These are phyloP conservation scores for Sporothrix pseudoabietina DNA, from an alignment of 2,329 filamentous ascomycete species.

Conservation along the genomic window DNA sequence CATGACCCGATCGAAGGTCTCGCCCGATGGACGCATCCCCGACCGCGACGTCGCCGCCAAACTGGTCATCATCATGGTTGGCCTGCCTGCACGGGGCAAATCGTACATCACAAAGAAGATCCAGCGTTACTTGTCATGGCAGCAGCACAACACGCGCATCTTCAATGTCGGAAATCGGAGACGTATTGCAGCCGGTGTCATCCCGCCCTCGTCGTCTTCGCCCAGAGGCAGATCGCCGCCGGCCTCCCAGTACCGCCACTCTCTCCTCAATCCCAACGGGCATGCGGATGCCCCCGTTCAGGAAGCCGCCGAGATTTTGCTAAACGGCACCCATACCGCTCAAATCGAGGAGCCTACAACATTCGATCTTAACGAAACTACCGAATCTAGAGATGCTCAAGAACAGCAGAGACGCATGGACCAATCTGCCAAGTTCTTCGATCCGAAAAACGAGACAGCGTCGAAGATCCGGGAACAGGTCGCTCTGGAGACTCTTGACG, in stretches of 20 bases:
- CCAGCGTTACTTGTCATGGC: constrained; percentile 91
- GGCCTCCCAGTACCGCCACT: constrained; percentile 30
- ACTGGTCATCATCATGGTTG: constrained; percentile 97
- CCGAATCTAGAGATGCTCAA: neutral
- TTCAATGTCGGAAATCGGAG: constrained; percentile 97
- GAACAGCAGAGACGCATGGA: constrained; percentile 62
- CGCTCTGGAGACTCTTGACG: constrained; percentile 87
- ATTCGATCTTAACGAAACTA: constrained; percentile 43
- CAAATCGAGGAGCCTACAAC: constrained; percentile 46
- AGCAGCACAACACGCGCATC: constrained; percentile 92
- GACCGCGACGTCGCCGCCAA: constrained; percentile 94
- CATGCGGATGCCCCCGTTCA: constrained; percentile 50
- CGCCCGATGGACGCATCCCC: constrained; percentile 91
- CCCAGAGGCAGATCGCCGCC: constrained; percentile 32
- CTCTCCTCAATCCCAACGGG: constrained; percentile 19
- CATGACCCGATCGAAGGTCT: constrained; percentile 91
- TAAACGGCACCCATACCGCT: constrained; percentile 55
- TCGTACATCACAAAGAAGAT: constrained; percentile 99
- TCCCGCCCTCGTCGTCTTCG: constrained; percentile 40
- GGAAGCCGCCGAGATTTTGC: constrained; percentile 59
- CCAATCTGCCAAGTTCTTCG: constrained; percentile 91
- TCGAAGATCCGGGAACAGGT: constrained; percentile 86
- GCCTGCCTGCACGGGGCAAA: constrained; percentile 90
- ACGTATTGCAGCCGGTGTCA: constrained; percentile 70
- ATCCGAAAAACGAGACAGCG: constrained; percentile 82